These are phyloP conservation scores for Erythrophleum ivorense DNA, from an alignment of 331 rosid species.

Conservation along the genomic window DNA sequence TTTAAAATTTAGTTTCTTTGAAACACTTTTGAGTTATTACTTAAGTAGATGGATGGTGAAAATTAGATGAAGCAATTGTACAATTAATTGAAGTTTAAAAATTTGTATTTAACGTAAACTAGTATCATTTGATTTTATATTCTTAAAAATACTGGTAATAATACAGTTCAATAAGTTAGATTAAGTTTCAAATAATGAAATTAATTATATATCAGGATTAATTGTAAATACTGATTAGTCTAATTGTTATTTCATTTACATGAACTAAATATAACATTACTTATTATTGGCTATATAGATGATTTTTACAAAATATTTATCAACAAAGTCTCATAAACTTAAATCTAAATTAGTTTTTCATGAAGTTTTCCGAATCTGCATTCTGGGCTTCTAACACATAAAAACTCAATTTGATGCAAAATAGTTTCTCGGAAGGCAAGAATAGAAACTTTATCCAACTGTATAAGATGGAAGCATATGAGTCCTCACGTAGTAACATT, in stretches of 20 bases:
- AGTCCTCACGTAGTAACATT: constrained; percentile 28
- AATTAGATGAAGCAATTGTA: no score
- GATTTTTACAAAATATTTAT: background rate
- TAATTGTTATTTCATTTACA: background rate
- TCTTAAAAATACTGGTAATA: background rate
- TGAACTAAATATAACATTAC: background rate
- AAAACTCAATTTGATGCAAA: background rate
- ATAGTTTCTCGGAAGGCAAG: background rate
- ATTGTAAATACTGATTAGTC: no score
- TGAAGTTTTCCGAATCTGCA: background rate
- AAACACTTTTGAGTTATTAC: background rate
- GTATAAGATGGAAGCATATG: constrained; percentile 16
- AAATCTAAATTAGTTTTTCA: background rate
- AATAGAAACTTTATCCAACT: constrained; percentile 18
- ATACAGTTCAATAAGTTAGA: background rate
- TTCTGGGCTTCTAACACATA: background rate
- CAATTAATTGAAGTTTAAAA: background rate
- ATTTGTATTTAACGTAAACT: background rate
- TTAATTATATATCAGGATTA: no score
- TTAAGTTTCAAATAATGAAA: no score
- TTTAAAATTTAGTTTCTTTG: background rate
- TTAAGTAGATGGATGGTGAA: no score
- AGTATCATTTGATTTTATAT: background rate
- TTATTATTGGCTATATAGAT: background rate
- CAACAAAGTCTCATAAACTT: background rate